phyloP scores from a whole-genome alignment of 352 stramenopile genomes.

The Thalassiosira mediterranea region DNA sequence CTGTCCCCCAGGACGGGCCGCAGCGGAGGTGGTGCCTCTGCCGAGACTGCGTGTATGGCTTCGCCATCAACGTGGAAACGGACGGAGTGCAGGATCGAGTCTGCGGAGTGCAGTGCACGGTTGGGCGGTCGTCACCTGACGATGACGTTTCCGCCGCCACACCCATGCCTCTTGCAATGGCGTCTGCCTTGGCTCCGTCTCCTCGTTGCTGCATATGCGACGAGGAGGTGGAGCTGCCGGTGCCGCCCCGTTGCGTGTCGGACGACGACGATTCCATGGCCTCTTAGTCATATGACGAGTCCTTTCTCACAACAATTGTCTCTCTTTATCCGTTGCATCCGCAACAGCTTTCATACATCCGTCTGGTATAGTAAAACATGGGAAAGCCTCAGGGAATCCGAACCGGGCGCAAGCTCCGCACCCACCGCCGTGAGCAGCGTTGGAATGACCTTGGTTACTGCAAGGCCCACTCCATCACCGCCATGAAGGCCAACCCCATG shows the following conservation, averaged over 20 bases:
- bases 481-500: conserved; percentile 99
- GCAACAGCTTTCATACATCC: conserved; percentile 14
- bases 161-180: not conserved
- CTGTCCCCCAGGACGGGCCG: too few relatives aligned
- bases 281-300: conserved; percentile 11
- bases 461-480: conserved; percentile 99
- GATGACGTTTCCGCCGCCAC: not conserved
- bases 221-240: conserved; percentile 19
- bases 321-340: conserved; percentile 22
- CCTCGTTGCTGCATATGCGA: conserved; percentile 28
- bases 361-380: conserved; percentile 73
- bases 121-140: conserved; percentile 4
- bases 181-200: not conserved
- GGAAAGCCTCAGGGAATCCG: conserved; percentile 99
- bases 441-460: conserved; percentile 96
- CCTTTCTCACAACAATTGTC: conserved; percentile 33
- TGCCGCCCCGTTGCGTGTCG: conserved; percentile 11
- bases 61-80: conserved; percentile 19
- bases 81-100: conserved; percentile 15
- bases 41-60: conserved; percentile 27
- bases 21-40: conserved; percentile 20
- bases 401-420: conserved; percentile 99
- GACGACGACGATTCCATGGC: too few relatives aligned
- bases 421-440: conserved; percentile 96
- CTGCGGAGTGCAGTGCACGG: conserved; percentile 25